Percentiles rank a stretch among this genome's conserved stretches.
Evolutionary conservation across 495 filamentous ascomycete genomes (phyloP).

Genomic region (Thermothielavioides terrestris): DNA sequence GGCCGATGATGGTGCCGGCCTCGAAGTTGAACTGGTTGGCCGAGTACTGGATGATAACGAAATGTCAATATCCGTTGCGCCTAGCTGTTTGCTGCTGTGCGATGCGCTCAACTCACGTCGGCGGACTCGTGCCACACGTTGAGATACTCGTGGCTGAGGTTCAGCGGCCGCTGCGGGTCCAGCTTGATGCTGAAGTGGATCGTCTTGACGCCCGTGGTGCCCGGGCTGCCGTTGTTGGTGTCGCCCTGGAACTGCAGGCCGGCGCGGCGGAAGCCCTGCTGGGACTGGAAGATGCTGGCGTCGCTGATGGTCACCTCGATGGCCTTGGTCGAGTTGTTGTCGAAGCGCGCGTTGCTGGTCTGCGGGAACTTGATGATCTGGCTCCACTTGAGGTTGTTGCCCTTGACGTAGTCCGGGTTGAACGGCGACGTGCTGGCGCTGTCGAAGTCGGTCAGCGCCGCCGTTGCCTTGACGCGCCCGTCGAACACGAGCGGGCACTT

Average conservation of each 20-base stretch:
- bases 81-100: too few species aligned
- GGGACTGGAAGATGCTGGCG: conserved; percentile 45
- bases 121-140: conserved; percentile 48
- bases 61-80: neutral
- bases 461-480: conserved; percentile 31
- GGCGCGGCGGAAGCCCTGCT: conserved; percentile 48
- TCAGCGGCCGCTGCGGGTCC: conserved; percentile 39
- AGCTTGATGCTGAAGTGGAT: conserved; percentile 47
- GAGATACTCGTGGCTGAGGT: conserved; percentile 49
- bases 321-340: conserved; percentile 28
- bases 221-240: conserved; percentile 40
- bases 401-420: conserved; percentile 42
- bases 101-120: too few species aligned
- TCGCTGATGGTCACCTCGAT: conserved; percentile 45
- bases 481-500: conserved; percentile 40
- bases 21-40: conserved; percentile 50
- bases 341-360: conserved; percentile 33
- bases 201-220: conserved; percentile 39
- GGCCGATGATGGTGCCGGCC: conserved; percentile 43
- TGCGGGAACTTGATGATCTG: conserved; percentile 38
- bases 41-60: conserved; percentile 24
- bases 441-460: conserved; percentile 35
- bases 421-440: conserved; percentile 32
- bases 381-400: conserved; percentile 36
- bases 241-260: conserved; percentile 44